These are phyloP conservation scores for Diplocarpon rosae DNA, from an alignment of 2,329 filamentous ascomycete species.

Conservation along the genomic window DNA sequence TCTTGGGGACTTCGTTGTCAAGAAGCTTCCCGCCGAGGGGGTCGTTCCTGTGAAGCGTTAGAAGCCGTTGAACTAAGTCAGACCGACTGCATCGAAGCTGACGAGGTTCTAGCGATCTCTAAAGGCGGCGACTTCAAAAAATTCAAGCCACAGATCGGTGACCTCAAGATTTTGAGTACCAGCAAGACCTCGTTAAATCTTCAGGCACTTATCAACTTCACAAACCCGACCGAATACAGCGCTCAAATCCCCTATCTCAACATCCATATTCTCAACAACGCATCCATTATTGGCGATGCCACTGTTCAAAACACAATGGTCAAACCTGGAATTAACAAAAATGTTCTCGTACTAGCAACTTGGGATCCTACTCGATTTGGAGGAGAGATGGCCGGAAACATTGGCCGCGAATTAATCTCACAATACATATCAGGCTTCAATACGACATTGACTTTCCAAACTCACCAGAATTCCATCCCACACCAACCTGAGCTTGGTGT, in stretches of 20 bases:
- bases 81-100: constrained; percentile 26
- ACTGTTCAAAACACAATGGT: constrained; percentile 54
- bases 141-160: constrained; percentile 53
- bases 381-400: constrained; percentile 46
- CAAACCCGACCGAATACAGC: constrained; percentile 82
- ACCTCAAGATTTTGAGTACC: constrained; percentile 63
- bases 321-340: constrained; percentile 58
- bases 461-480: constrained; percentile 64
- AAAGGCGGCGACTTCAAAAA: constrained; percentile 36
- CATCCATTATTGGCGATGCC: constrained; percentile 64
- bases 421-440: constrained; percentile 84
- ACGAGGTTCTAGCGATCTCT: constrained; percentile 42
- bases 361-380: constrained; percentile 62
- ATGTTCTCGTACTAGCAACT: constrained; percentile 53
- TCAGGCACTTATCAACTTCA: constrained; percentile 65
- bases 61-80: constrained; percentile 42
- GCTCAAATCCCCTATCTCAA: constrained; percentile 72
- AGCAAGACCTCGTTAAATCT: constrained; percentile 60
- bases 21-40: constrained; percentile 75
- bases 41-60: constrained; percentile 87
- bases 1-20: constrained; percentile 69
- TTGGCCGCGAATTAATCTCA: constrained; percentile 66
- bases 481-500: constrained; percentile 59
- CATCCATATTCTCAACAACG: constrained; percentile 64
- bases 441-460: constrained; percentile 63